Evolutionary conservation across 306 rosid genomes (phyloP).

Genomic region (Cicer yamashitae): DNA sequence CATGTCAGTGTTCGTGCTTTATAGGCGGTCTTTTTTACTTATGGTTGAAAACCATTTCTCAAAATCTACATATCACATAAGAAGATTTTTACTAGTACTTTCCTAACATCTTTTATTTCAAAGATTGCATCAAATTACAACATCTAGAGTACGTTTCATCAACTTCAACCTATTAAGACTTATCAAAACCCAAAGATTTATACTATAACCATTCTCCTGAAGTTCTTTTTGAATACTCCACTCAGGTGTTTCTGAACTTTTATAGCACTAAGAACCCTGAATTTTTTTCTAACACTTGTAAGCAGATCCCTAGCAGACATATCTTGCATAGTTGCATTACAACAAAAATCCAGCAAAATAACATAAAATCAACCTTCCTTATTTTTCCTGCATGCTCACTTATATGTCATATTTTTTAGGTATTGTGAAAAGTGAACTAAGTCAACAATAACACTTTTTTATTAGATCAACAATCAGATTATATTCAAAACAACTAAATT

Average conservation of each 20-base stretch:
- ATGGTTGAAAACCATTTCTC: too few species aligned
- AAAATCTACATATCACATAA: too few species aligned
- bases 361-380: not conserved
- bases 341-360: slow-evolving; percentile 11
- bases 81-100: too few species aligned
- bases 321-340: not conserved
- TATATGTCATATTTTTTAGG: slow-evolving; percentile 18
- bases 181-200: not conserved
- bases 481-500: not conserved
- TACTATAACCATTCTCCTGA: not conserved
- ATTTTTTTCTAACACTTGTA: not conserved
- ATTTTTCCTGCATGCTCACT: not conserved
- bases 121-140: not conserved
- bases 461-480: not conserved
- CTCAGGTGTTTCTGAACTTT: not conserved
- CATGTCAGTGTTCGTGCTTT: too few species aligned
- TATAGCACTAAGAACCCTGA: not conserved
- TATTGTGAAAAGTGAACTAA: not conserved
- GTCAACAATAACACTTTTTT: not conserved
- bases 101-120: too few species aligned
- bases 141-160: too few species aligned
- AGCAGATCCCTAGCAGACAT: not conserved
- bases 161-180: not conserved
- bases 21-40: too few species aligned
- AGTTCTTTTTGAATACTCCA: not conserved